Base-by-base conservation (phyloP, 371 early-diverging fungal genomes). In the Massospora cicadina region DNA sequence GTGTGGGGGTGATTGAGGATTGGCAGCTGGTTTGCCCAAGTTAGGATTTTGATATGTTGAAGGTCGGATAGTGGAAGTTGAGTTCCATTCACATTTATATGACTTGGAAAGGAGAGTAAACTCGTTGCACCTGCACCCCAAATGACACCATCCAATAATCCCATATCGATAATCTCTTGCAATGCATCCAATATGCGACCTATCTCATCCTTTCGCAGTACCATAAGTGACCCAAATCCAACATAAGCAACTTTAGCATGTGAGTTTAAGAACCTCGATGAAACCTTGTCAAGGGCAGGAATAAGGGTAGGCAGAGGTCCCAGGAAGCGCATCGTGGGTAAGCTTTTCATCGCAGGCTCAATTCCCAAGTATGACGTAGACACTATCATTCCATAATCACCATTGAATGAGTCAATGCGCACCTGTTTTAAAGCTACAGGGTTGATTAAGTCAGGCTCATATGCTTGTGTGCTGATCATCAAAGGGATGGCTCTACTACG, bases 131-230 rank as follows among this genome's bases (percentile, higher is more conserved):
- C 55, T 27, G 62, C 55, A 17, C 28, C 24, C 66, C 66, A 66
- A 2, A 66, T 28, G 13, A 62, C 63, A 56, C 66, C 66, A 26
- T 66, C 66, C 2, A 66, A 2, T n/a, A 63, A 5, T n/a, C 26
- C 55, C 3, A 31, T 32, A 0, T 66, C n/a, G 2, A 61, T 5
- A n/a, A 33, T 23, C 24, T 10, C 2, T 65, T 58, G 58, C 7
- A 58, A 25, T 7, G 25, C 10, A 26, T 26, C 25, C 3, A 58
- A 26, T 3, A 58, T 25, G 2, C 27, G 25, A 2, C 2, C 26
- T 1, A 26, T 2, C 30, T 27, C 10, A 1, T 58, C 23, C 30
- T 3, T 3, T 1, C 1, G 2, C 26, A 26, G 26, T 1, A 17
- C 29, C 2, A 26, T 12, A 5, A 58, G 58, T 12, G 58, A 58